Evolutionary conservation across 2,329 filamentous ascomycete species (phyloP).

Genomic region (Fusarium kyushuense): DNA sequence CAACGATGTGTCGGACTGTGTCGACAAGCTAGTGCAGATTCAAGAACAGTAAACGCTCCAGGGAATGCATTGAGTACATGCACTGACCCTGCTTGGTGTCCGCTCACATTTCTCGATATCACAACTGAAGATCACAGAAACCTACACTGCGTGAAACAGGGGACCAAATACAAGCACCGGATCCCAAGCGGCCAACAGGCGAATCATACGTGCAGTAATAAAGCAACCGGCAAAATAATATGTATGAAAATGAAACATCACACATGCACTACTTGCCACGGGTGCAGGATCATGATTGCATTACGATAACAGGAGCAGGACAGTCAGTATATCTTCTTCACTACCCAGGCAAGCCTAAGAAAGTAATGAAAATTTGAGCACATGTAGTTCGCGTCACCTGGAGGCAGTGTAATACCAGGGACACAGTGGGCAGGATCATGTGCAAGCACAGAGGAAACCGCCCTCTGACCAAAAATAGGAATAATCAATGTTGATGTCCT

Average conservation of each 20-base stretch:
- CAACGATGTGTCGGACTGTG: neutral
- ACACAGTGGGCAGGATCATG: constrained; percentile 54
- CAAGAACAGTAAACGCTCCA: too few species aligned
- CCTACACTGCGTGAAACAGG: constrained; percentile 66
- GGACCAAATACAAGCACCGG: neutral
- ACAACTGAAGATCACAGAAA: neutral
- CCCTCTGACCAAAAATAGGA: constrained; percentile 67
- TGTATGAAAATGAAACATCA: neutral
- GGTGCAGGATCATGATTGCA: too few species aligned
- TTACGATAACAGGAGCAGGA: neutral
- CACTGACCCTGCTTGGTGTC: neutral
- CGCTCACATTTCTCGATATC: neutral
- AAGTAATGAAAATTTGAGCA: constrained; percentile 53
- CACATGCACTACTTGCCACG: neutral
- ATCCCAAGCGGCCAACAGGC: neutral
- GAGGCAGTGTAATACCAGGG: constrained; percentile 59
- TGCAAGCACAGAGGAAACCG: constrained; percentile 55
- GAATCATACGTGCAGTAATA: too few species aligned
- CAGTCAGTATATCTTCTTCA: constrained; percentile 49
- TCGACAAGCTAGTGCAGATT: too few species aligned
- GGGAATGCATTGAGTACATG: too few species aligned
- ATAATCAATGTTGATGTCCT: constrained; percentile 81
- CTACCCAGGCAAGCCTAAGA: constrained; percentile 49
- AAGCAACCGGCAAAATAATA: neutral
- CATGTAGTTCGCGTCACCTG: constrained; percentile 53